Base-by-base conservation (phyloP, 2,329 filamentous ascomycete genomes). In the Fusarium heterosporum region DNA sequence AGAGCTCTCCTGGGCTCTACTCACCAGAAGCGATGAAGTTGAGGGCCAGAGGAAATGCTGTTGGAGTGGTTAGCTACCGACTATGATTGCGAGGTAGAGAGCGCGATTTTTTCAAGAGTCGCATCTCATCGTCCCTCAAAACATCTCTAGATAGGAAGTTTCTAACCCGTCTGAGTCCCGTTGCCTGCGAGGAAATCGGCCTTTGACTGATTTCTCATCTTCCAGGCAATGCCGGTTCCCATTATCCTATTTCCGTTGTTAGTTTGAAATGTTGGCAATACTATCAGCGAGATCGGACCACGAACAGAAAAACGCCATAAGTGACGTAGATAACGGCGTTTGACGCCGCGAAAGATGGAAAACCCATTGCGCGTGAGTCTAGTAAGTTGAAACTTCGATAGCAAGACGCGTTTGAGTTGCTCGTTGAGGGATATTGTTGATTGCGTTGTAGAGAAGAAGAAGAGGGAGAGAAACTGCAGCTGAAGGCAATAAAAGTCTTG, bases 11-110 rank as follows among this genome's bases (percentile, higher is more conserved):
- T 75, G 77, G 77, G 72, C 77, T 78, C 79, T 80, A 95, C 92
- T 95, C 89, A 96, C 92, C 91, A 83, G 92, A 93, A 78, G 92
- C 92, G 82, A 96, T 92, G 83, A 96, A 96, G 82, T 96, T 96
- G 76, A 96, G 84, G 78, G 92, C 91, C 79, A 96, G 82, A 72
- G 92, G 92, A 69, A 93, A 81, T 69, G 90, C 92, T 96, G 73
- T 46, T 61, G 71, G 8, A 65, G 12, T 49, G 61, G 75, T 81
- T 70, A 81, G 78, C 70, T 26, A 10, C 3, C 28, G 28, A 17
- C 43, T 34, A 11, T 17, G 32, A 19, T 8, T 8, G 4, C 4
- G 26, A 29, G 36, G 8, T 32, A n/a, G 50, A 52, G 13, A n/a
- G 10, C 36, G 49, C 50, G 39, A 39, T 54, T 42, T 13, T 25